phyloP scores from a whole-genome alignment of 306 rosid species.

The Chamaecrista fasciculata region DNA sequence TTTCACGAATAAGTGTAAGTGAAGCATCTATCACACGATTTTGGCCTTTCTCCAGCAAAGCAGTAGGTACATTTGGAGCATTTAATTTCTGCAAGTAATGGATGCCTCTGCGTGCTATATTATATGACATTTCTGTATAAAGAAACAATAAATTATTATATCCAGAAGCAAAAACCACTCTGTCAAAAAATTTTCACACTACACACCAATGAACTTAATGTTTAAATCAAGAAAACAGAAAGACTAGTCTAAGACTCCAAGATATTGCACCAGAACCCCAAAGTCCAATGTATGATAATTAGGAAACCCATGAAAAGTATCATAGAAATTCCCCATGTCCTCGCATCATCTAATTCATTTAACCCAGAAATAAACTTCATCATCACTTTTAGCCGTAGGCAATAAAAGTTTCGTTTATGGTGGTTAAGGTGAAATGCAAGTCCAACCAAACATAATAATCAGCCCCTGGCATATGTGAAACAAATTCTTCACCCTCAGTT shows the following conservation, averaged over 20 bases:
- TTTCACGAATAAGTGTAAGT: conserved; percentile 91
- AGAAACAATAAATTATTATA: neutral
- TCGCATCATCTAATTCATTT: neutral
- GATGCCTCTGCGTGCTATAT: conserved; percentile 54
- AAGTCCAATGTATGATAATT: neutral
- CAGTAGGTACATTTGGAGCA: conserved; percentile 54
- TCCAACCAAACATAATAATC: neutral
- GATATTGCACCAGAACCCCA: neutral
- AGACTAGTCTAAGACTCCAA: too few relatives aligned
- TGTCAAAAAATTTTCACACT: conserved; percentile 6
- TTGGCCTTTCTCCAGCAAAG: conserved; percentile 76
- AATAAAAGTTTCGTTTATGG: neutral
- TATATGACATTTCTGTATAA: conserved; percentile 50
- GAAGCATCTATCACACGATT: conserved; percentile 88
- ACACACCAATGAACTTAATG: neutral
- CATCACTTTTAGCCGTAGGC: neutral
- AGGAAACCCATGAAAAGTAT: neutral
- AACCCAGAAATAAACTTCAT: neutral
- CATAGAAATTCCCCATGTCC: neutral
- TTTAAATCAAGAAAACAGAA: too few relatives aligned
- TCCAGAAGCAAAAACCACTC: neutral
- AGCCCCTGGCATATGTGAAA: neutral
- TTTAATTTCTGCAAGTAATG: conserved; percentile 53
- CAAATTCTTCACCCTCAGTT: neutral
- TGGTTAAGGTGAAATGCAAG: neutral